Percentiles rank a stretch among this genome's conserved stretches.
Conservation (phyloP, 2,329 filamentous ascomycete genomes). For the Trichoderma koningiopsis region DNA sequence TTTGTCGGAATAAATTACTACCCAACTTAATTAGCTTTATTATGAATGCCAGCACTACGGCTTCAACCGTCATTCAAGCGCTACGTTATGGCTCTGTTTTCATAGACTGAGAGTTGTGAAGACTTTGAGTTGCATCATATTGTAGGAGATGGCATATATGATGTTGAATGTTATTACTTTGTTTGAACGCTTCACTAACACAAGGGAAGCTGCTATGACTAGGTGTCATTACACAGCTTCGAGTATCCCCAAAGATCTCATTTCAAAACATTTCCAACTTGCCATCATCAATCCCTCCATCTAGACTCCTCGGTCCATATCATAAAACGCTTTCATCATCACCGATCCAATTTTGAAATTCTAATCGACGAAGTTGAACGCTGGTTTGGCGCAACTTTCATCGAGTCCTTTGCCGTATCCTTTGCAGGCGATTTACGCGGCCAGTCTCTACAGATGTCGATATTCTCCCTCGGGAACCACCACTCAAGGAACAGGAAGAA, state of each 20-base stretch:
- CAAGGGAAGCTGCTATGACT: not conserved
- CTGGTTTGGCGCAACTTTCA: constrained; percentile 37
- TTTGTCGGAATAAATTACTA: not conserved
- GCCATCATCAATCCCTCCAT: not conserved
- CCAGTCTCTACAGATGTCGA: constrained; percentile 91
- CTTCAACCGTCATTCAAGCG: not conserved
- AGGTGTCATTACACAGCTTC: not conserved
- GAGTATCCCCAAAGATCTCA: not conserved
- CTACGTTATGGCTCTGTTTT: not conserved
- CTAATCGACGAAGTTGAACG: constrained; percentile 40
- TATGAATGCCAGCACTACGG: not conserved
- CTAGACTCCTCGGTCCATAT: not conserved
- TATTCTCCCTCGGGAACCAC: constrained; percentile 78
- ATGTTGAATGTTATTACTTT: not conserved
- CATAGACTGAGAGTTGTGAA: not conserved
- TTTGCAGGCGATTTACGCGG: constrained; percentile 66
- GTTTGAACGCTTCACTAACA: not conserved
- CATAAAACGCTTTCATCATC: not conserved
- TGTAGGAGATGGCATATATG: not conserved
- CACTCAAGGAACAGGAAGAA: constrained; percentile 87
- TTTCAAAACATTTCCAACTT: not conserved
- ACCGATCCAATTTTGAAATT: constrained; percentile 33
- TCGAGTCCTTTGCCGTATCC: constrained; percentile 34
- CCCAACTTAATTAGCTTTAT: constrained; percentile 1
- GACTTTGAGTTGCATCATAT: not conserved